Evolutionary conservation across 208 protist species (phyloP).

Genomic region (Wallacemonas rigidus): DNA sequence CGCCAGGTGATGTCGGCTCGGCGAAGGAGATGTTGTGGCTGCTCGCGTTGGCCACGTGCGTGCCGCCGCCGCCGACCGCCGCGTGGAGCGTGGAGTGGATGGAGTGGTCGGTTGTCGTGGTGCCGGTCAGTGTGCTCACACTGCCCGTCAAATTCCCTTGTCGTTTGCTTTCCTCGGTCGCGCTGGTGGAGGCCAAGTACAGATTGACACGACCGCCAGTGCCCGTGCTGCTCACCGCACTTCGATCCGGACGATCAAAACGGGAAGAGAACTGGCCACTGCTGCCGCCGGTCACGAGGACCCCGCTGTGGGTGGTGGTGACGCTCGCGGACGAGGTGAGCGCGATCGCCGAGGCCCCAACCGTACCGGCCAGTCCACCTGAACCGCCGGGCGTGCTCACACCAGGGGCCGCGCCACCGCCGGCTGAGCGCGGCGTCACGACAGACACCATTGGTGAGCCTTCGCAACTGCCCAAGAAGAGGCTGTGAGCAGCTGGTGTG

Average conservation of each 20-base stretch:
- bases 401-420: no score
- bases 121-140: constrained; percentile 5
- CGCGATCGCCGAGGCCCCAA: no score
- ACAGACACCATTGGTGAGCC: background rate
- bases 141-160: background rate
- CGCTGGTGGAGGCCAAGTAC: background rate
- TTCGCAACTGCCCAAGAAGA: background rate
- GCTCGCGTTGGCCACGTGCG: background rate
- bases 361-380: no score
- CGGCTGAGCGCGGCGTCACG: no score
- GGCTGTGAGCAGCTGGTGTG: constrained; percentile 2
- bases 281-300: no score
- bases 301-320: background rate
- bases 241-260: background rate
- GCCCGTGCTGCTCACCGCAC: background rate
- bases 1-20: background rate
- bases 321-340: no score
- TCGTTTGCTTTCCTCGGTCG: background rate
- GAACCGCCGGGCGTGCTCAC: no score
- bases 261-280: background rate
- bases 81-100: background rate
- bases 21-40: no score
- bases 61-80: background rate
- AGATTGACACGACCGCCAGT: background rate
- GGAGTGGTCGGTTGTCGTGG: background rate